Conservation (phyloP, 2,329 filamentous ascomycete genomes). For the Geosmithia flava region DNA sequence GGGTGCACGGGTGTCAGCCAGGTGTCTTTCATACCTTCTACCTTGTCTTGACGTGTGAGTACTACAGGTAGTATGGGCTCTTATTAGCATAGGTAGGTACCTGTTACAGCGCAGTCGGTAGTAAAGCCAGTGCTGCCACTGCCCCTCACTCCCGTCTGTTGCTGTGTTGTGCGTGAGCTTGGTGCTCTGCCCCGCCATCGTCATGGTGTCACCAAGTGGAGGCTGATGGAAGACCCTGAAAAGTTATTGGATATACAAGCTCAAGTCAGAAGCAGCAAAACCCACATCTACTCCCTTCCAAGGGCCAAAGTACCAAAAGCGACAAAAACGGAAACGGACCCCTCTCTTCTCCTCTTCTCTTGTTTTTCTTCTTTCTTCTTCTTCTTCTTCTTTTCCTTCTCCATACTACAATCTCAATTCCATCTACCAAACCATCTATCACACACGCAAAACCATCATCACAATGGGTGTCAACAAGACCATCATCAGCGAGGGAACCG, state of each 20-base stretch:
- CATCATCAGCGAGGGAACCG: conserved; percentile 47
- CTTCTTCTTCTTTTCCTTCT: background rate
- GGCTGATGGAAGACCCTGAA: background rate
- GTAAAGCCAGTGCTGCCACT: too few relatives aligned
- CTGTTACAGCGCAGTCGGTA: too few relatives aligned
- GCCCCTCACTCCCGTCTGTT: too few relatives aligned
- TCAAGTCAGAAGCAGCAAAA: background rate
- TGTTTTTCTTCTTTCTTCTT: background rate
- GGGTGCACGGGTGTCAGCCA: too few relatives aligned
- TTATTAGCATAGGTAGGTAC: too few relatives aligned
- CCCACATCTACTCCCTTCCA: background rate
- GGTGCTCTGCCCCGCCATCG: background rate
- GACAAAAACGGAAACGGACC: background rate
- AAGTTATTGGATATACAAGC: background rate
- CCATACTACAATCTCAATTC: background rate
- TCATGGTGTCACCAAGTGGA: background rate
- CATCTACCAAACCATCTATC: background rate
- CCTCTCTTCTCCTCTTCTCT: background rate
- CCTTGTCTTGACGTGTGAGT: too few relatives aligned
- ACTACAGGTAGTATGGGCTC: too few relatives aligned
- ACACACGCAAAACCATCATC: background rate
- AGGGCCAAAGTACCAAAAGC: too few relatives aligned
- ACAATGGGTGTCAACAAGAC: conserved; percentile 16
- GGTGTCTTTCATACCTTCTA: too few relatives aligned
- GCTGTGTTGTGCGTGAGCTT: background rate